Base-by-base conservation (phyloP, 768 basidiomycete species). In the Artomyces pyxidatus region DNA sequence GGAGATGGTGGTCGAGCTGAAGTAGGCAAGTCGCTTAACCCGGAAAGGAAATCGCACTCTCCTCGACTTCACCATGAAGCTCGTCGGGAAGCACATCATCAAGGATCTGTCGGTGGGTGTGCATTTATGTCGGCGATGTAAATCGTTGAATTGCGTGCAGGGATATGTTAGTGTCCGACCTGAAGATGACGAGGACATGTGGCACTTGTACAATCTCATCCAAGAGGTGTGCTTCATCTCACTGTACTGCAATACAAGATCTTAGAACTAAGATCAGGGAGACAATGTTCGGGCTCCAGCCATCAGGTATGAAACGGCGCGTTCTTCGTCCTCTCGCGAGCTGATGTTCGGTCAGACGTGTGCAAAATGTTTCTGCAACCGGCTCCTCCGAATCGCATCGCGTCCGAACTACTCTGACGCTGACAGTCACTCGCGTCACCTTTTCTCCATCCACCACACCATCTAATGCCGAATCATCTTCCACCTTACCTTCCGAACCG, bases 131-230 rank as follows among this genome's bases (percentile, higher is more conserved):
- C n/a, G n/a, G n/a, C n/a, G n/a, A n/a, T n/a, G n/a, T n/a, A n/a
- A n/a, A n/a, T 5, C 44, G 65, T 64, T 58, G 60, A 60, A 66
- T 57, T 49, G 37, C 45, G 53, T 42, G 6, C 59, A 94, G 91
- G 95, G 95, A 16, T 80, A 93, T 77, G 88, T 96, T 53, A 90
- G 82, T n/a, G 73, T 97, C 39, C 81, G 90, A 42, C 94, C 95
- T 4, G 93, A 99, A 65, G 94, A 98, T 58, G 92, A 97, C 60
- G 96, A 99, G 68, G 96, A 99, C 65, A 96, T 99, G 87, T 99
- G 95, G 94, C 96, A 99, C 74, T 74, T 97, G 25, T 99, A 98
- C 67, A 98, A 99, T 70, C 74, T 99, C 48, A 96, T 99, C 47
- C 80, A 88, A 56, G 74, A 85, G 64, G 78, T 78, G 40, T 44